Conservation (phyloP, 495 filamentous ascomycete species). For the Sordaria brevicollis region DNA sequence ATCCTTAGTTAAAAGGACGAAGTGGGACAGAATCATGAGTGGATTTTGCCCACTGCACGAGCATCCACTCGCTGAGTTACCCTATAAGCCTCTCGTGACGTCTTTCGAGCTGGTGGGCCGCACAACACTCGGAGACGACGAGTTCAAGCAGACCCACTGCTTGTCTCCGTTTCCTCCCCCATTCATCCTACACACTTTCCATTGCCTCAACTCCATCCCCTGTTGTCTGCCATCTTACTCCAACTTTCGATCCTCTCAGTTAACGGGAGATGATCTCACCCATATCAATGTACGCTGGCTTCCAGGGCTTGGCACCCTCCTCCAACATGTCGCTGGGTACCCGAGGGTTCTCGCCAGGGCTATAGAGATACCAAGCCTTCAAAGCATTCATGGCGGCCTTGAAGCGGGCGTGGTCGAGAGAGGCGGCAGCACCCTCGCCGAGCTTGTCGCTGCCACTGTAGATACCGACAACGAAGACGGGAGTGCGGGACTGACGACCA, state of each 20-base stretch:
- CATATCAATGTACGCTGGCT: constrained; percentile 70
- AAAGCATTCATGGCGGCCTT: constrained; percentile 74
- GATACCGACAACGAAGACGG: constrained; percentile 92
- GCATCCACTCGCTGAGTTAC: not conserved
- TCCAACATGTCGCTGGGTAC: constrained; percentile 73
- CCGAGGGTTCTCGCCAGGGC: constrained; percentile 51
- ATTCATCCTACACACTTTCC: not conserved
- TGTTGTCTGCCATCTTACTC: not conserved
- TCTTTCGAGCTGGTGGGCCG: not conserved
- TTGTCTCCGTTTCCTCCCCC: not conserved
- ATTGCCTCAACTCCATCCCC: not conserved
- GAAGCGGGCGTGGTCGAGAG: constrained; percentile 62
- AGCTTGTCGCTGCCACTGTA: constrained; percentile 81
- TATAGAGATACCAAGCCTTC: constrained; percentile 94
- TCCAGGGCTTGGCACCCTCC: constrained; percentile 54
- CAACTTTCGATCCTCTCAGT: not conserved
- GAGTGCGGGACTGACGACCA: constrained; percentile 66
- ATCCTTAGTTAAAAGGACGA: not conserved
- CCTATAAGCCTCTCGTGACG: not conserved
- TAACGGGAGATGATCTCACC: constrained; percentile 68
- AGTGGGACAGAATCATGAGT: not conserved
- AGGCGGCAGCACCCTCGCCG: constrained; percentile 71
- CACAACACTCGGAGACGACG: not conserved
- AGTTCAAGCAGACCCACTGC: not conserved
- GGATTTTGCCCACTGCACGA: not conserved